Conservation (phyloP, 441 rosid species). For the Gossypium gossypioides region DNA sequence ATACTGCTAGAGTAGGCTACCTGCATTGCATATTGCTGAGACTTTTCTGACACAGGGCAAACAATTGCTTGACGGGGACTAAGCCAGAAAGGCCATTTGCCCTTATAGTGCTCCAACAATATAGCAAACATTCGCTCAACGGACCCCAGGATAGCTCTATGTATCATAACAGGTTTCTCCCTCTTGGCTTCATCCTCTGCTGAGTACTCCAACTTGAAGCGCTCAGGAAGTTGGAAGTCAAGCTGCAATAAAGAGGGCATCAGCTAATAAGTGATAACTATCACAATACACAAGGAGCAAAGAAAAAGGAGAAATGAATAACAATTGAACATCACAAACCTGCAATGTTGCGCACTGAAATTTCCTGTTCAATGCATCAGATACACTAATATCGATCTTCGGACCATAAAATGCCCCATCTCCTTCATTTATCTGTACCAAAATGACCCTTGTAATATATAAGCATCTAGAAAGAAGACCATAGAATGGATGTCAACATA, state of each 20-base stretch:
- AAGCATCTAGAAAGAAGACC: conserved; percentile 9
- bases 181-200: conserved; percentile 84
- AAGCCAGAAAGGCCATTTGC: conserved; percentile 99
- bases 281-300: background rate
- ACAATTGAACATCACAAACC: conserved; percentile 32
- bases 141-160: conserved; percentile 91
- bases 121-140: conserved; percentile 97
- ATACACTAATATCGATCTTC: conserved; percentile 92
- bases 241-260: conserved; percentile 61
- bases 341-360: conserved; percentile 95
- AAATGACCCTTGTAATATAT: conserved; percentile 8
- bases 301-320: background rate
- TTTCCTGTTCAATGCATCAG: conserved; percentile 87
- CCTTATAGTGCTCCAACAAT: conserved; percentile 90
- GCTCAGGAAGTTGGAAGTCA: conserved; percentile 91
- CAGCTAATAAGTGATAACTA: conserved; percentile 14
- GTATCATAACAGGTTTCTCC: conserved; percentile 87
- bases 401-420: conserved; percentile 99
- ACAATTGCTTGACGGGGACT: conserved; percentile 99
- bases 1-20: conserved; percentile 26
- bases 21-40: conserved; percentile 60
- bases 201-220: conserved; percentile 73
- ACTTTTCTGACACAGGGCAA: conserved; percentile 90
- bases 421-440: conserved; percentile 67
- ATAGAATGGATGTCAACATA: background rate